Evolutionary conservation across 345 rosid genomes (phyloP).

Genomic region (Lepidium sativum): DNA sequence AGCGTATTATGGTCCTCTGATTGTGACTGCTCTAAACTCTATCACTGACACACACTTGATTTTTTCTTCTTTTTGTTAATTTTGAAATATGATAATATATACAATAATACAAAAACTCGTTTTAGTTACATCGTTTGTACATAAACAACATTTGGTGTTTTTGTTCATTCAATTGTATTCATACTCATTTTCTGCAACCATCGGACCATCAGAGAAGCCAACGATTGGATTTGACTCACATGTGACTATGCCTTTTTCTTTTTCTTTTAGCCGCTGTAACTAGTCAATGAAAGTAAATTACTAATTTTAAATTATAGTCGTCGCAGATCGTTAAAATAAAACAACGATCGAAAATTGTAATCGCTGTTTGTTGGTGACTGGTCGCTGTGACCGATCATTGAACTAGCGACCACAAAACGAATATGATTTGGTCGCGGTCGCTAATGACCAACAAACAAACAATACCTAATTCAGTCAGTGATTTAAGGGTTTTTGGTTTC

Average conservation of each 20-base stretch:
- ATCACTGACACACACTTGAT: not conserved
- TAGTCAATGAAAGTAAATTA: too few relatives aligned
- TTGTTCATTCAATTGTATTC: not conserved
- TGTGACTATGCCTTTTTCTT: not conserved
- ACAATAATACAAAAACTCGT: not conserved
- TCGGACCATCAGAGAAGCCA: not conserved
- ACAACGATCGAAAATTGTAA: too few relatives aligned
- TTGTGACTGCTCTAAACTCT: not conserved
- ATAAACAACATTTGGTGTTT: too few relatives aligned
- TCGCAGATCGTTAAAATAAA: too few relatives aligned
- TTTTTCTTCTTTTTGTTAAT: not conserved
- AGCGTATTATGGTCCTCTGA: conserved; percentile 13
- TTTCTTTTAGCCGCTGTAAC: too few relatives aligned
- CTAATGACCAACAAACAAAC: too few relatives aligned
- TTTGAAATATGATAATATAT: not conserved
- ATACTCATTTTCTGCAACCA: not conserved
- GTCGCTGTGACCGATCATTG: too few relatives aligned
- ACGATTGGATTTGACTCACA: not conserved
- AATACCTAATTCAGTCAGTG: not conserved
- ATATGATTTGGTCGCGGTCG: too few relatives aligned
- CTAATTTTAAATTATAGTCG: too few relatives aligned
- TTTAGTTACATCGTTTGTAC: not conserved
- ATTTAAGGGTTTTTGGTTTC: not conserved
- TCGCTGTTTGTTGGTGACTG: too few relatives aligned
- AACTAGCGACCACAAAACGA: too few relatives aligned